Base-by-base conservation (phyloP, 1,284 basidiomycete species). In the Papiliotrema fonsecae region DNA sequence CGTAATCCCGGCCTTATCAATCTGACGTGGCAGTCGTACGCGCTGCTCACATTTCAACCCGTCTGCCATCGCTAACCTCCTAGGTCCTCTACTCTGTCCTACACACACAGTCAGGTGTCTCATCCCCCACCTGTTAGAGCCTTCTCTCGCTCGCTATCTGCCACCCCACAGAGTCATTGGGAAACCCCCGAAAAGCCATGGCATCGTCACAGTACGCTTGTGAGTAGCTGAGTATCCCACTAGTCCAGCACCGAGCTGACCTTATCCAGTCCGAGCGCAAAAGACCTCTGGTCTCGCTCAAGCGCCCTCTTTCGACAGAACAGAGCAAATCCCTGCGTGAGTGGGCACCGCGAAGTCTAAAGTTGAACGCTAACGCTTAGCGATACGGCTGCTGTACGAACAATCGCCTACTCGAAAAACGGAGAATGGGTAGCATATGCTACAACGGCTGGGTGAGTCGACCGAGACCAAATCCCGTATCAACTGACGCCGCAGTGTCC, bases 361-460 rank as follows among this genome's bases (percentile, higher is more conserved):
- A 25, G 14, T 19, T 22, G 9, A 51, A 69, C 43, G 85, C 85
- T 52, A 82, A 87, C 55, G 26, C 47, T 82, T 53, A 84, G 72
- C 34, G 68, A 68, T 30, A 60, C 61, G 6, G 55, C 56, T 18
- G 64, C 61, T 5, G 58, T 86, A 39, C 81, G 87, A 61, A 84
- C 82, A 49, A 87, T 84, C 72, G 80, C 81, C 61, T 97, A 97
- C 76, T 93, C 88, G 64, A 78, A 80, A 46, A 87, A 97, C 68
- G 94, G 94, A 60, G 80, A 86, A 66, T 79, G 88, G 58, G 87
- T 87, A 64, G 91, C 90, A 38, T 89, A 89, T 72, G 85, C 85
- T 46, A 78, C 90, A 61, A 82, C 87, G 27, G 54, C 59, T 7
- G 50, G 47, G 62, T 65, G 30, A 51, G 61, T 50, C 44, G n/a